phyloP scores from a whole-genome alignment of 176 grass and related monocot species.

The Paspalum notatum region DNA sequence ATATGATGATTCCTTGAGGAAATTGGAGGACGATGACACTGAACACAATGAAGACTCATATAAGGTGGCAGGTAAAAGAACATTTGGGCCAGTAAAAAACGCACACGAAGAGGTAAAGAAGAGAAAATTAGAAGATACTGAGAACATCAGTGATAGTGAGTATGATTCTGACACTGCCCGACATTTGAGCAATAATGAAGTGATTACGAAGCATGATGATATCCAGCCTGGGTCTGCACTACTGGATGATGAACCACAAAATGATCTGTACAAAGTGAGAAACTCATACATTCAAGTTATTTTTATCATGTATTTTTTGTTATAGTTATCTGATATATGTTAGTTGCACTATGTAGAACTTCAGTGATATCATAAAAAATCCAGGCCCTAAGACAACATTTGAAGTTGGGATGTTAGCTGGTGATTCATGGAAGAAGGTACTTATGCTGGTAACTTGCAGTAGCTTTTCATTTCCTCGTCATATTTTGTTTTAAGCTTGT shows the following conservation, averaged over 20 bases:
- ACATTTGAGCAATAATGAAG: slow-evolving; percentile 44
- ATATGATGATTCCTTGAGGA: slow-evolving; percentile 77
- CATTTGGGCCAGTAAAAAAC: slow-evolving; percentile 71
- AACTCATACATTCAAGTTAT: slow-evolving; percentile 17
- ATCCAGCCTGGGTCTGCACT: slow-evolving; percentile 58
- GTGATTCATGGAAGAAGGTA: slow-evolving; percentile 91
- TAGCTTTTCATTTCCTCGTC: slow-evolving; percentile 5
- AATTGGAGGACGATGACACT: slow-evolving; percentile 64
- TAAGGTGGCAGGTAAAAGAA: slow-evolving; percentile 68
- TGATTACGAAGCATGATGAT: slow-evolving; percentile 48
- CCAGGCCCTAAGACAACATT: slow-evolving; percentile 65
- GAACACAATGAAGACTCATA: slow-evolving; percentile 53
- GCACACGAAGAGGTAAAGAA: slow-evolving; percentile 46
- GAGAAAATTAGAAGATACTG: slow-evolving; percentile 50
- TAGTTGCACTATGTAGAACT: slow-evolving; percentile 48
- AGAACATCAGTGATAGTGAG: slow-evolving; percentile 65
- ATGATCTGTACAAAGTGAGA: slow-evolving; percentile 65
- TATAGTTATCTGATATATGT: slow-evolving; percentile 26
- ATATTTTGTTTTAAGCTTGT: slow-evolving; percentile 3
- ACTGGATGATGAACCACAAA: slow-evolving; percentile 58
- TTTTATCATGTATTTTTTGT: slow-evolving; percentile 16
- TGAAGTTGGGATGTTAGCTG: slow-evolving; percentile 88
- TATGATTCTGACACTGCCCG: slow-evolving; percentile 53
- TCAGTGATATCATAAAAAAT: slow-evolving; percentile 63
- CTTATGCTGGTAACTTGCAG: neutral